A percentile compares a stretch with the other conserved stretches of the same genome.
These are phyloP conservation scores for Globisporangium nagaii DNA, from an alignment of 352 stramenopile species.

Conservation along the genomic window DNA sequence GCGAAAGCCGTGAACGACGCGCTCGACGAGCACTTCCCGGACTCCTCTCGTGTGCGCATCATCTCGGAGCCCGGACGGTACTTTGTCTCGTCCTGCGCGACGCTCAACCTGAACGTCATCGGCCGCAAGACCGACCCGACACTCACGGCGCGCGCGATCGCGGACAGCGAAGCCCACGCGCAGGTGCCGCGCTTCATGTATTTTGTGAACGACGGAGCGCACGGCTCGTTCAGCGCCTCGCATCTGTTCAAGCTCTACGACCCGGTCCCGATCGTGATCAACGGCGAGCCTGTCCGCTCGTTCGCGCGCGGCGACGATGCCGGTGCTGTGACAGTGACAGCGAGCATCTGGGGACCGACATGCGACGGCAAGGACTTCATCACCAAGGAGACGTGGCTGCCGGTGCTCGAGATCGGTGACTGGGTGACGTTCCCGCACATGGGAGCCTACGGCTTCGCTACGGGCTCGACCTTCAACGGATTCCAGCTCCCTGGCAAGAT, in stretches of 20 bases:
- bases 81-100: constrained; percentile 68
- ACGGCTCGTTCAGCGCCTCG: constrained; percentile 39
- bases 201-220: constrained; percentile 40
- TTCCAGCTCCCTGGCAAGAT: constrained; percentile 31
- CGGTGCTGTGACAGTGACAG: constrained; percentile 11
- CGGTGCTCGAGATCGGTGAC: constrained; percentile 39
- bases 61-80: constrained; percentile 90
- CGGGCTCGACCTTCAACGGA: constrained; percentile 48
- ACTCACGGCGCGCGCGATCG: constrained; percentile 11
- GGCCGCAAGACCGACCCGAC: constrained; percentile 36
- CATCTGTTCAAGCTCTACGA: constrained; percentile 33
- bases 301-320: background rate
- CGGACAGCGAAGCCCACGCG: constrained; percentile 8
- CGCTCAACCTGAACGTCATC: constrained; percentile 72
- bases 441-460: constrained; percentile 53
- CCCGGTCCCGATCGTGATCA: constrained; percentile 8
- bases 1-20: constrained; percentile 31
- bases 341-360: constrained; percentile 42
- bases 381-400: constrained; percentile 27
- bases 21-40: constrained; percentile 41
- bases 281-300: background rate
- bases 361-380: constrained; percentile 51
- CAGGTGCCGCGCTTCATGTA: constrained; percentile 46
- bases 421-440: constrained; percentile 50
- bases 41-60: constrained; percentile 42